Conservation (phyloP, 306 rosid species). For the Morella rubra region DNA sequence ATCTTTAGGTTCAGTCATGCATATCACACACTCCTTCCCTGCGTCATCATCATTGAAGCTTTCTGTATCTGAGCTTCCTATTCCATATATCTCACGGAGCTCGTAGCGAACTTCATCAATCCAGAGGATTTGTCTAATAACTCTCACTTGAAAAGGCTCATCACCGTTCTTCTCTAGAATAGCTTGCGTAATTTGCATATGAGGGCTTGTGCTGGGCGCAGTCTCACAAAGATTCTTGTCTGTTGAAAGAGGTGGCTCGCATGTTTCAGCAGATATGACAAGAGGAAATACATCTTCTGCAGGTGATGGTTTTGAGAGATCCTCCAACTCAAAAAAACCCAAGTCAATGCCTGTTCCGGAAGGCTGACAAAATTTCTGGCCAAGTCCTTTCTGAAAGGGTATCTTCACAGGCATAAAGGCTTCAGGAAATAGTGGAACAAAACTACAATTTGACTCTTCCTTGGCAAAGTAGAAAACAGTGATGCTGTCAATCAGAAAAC, state of each 20-base stretch:
- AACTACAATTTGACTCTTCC: constrained; percentile 75
- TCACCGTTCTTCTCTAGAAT: constrained; percentile 62
- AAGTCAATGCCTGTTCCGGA: constrained; percentile 86
- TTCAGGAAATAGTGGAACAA: constrained; percentile 65
- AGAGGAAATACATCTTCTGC: constrained; percentile 75
- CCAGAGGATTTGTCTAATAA: constrained; percentile 74
- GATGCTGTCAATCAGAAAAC: constrained; percentile 52
- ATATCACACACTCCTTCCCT: constrained; percentile 84
- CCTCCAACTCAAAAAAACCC: constrained; percentile 84
- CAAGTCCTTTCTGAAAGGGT: constrained; percentile 79
- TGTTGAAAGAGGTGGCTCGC: constrained; percentile 33
- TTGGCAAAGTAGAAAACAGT: constrained; percentile 81
- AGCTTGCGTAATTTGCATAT: constrained; percentile 78
- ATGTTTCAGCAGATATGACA: constrained; percentile 75
- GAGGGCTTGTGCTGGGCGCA: constrained; percentile 41
- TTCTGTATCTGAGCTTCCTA: constrained; percentile 56
- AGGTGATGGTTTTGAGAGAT: constrained; percentile 81
- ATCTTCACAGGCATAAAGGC: constrained; percentile 59
- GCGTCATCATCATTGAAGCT: constrained; percentile 62
- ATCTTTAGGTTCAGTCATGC: constrained; percentile 92
- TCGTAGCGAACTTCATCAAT: constrained; percentile 76
- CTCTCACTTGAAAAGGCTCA: constrained; percentile 65
- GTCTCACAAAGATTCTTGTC: constrained; percentile 42
- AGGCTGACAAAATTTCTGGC: constrained; percentile 73
- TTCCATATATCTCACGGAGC: constrained; percentile 79